phyloP scores from a whole-genome alignment of 2,329 filamentous ascomycete genomes.

The Septoria petroselini region DNA sequence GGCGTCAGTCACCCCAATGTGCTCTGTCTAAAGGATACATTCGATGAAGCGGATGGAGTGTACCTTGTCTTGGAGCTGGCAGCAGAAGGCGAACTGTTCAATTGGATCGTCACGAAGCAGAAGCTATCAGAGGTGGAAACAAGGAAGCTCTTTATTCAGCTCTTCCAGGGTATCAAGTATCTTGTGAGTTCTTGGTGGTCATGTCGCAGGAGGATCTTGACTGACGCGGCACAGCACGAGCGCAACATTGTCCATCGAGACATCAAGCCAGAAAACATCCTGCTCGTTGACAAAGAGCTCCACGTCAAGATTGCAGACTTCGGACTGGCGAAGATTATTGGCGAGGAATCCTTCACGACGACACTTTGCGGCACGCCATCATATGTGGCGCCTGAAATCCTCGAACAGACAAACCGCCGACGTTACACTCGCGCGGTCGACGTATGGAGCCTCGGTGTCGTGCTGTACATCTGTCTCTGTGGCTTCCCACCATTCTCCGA shows the following conservation, averaged over 20 bases:
- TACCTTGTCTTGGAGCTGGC: conserved; percentile 90
- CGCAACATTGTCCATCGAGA: conserved; percentile 96
- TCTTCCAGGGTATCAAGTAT: conserved; percentile 94
- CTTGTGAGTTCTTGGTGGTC: conserved; percentile 58
- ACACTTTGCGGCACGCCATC: conserved; percentile 87
- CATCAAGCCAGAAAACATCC: conserved; percentile 95
- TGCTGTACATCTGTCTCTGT: conserved; percentile 94
- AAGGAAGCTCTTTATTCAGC: conserved; percentile 80
- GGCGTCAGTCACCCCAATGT: conserved; percentile 93
- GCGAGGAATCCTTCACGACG: conserved; percentile 95
- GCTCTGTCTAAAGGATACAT: conserved; percentile 90
- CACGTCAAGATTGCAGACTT: conserved; percentile 94
- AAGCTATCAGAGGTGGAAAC: conserved; percentile 82
- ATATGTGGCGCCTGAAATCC: conserved; percentile 91
- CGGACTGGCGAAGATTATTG: conserved; percentile 95
- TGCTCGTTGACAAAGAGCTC: conserved; percentile 79
- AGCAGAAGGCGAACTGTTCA: conserved; percentile 91
- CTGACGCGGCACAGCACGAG: conserved; percentile 68
- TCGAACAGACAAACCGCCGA: conserved; percentile 75
- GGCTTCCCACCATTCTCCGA: conserved; percentile 97
- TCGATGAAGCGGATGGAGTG: conserved; percentile 84
- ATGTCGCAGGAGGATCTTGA: conserved; percentile 26
- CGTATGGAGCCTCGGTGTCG: conserved; percentile 95
- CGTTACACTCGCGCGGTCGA: conserved; percentile 95
- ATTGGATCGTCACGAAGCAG: conserved; percentile 85